These are phyloP conservation scores for Pleomassaria siparia DNA, from an alignment of 2,329 filamentous ascomycete species.

Conservation along the genomic window DNA sequence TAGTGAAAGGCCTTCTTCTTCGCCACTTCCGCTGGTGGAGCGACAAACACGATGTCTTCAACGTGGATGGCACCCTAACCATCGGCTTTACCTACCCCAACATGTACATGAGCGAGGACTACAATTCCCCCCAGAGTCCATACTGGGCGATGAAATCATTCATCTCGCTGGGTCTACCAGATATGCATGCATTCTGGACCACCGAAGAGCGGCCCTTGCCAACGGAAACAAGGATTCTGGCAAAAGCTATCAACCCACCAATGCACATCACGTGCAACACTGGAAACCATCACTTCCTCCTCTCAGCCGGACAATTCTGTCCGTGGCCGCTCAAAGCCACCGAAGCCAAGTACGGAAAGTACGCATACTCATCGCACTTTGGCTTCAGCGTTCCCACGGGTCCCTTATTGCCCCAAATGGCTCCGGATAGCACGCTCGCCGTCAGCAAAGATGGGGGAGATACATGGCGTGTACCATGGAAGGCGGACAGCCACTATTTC, in stretches of 20 bases:
- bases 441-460: slow-evolving; percentile 43
- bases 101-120: slow-evolving; percentile 59
- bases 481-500: slow-evolving; percentile 14
- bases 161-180: slow-evolving; percentile 43
- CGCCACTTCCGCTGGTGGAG: slow-evolving; percentile 56
- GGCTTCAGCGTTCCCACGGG: slow-evolving; percentile 45
- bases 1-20: slow-evolving; percentile 52
- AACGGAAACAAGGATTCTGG: background rate
- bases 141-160: slow-evolving; percentile 59
- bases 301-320: slow-evolving; percentile 37
- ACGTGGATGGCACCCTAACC: slow-evolving; percentile 52
- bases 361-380: slow-evolving; percentile 40
- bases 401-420: slow-evolving; percentile 42
- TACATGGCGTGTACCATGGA: slow-evolving; percentile 45
- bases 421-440: slow-evolving; percentile 44
- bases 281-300: slow-evolving; percentile 33
- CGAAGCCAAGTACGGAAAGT: slow-evolving; percentile 40
- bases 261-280: slow-evolving; percentile 52
- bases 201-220: slow-evolving; percentile 44
- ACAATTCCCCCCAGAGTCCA: slow-evolving; percentile 59
- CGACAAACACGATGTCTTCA: slow-evolving; percentile 47
- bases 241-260: slow-evolving; percentile 29
- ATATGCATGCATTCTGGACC: slow-evolving; percentile 50
- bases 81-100: slow-evolving; percentile 53
- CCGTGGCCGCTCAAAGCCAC: slow-evolving; percentile 41